phyloP scores from a whole-genome alignment of 352 stramenopile genomes.

The Pythium phragmitis region DNA sequence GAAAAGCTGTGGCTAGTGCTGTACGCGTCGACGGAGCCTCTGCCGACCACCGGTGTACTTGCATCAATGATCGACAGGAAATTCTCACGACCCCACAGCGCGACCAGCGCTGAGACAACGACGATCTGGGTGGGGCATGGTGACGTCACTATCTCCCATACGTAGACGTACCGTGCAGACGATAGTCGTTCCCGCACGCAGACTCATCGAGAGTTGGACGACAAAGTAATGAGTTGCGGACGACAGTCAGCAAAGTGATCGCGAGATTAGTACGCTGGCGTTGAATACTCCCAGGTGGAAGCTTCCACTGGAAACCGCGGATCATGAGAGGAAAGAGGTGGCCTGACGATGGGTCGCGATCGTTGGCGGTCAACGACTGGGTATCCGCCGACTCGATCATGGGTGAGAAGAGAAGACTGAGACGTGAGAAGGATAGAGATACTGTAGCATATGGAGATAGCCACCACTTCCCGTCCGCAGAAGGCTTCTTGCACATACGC shows the following conservation, averaged over 20 bases:
- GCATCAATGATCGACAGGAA: background rate
- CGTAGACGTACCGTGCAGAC: no score
- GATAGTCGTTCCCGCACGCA: no score
- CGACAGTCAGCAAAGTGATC: no score
- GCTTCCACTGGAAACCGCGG: background rate
- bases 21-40: constrained; percentile 5
- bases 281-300: no score
- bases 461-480: no score
- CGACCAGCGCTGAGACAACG: background rate
- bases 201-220: background rate
- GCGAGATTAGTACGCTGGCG: no score
- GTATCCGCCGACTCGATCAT: no score
- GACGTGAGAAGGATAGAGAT: no score
- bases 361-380: background rate
- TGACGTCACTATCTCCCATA: background rate
- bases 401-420: no score
- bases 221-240: background rate
- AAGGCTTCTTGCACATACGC: no score
- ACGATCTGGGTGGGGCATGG: background rate
- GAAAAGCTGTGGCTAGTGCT: background rate
- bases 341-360: constrained; percentile 13
- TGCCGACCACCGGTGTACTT: background rate
- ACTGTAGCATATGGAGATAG: no score
- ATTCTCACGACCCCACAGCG: background rate
- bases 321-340: constrained; percentile 16